These are phyloP conservation scores for Larix sibirica DNA, from an alignment of 83 land plant species.

Conservation along the genomic window DNA sequence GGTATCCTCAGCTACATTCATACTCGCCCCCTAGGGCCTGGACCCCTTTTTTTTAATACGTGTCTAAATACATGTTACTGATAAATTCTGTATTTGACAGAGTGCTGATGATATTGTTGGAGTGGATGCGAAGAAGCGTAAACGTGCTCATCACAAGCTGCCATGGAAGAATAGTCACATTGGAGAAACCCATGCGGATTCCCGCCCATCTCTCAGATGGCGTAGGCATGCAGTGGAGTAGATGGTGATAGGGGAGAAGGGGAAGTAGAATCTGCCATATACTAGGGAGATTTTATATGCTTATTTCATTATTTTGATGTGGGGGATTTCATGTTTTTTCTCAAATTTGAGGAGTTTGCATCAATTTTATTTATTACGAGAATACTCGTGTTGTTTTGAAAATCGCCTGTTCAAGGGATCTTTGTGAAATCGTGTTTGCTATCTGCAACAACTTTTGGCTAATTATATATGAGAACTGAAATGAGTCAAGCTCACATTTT, in stretches of 20 bases:
- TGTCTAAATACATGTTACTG: neutral
- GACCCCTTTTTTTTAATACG: neutral
- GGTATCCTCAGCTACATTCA: constrained; percentile 14
- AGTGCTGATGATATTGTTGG: constrained; percentile 28
- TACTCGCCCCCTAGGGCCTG: neutral
- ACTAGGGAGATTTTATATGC: neutral
- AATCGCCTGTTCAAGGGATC: no score
- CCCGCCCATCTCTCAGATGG: neutral
- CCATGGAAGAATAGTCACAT: constrained; percentile 27
- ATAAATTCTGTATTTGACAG: neutral
- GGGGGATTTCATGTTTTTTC: neutral
- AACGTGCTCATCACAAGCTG: constrained; percentile 44
- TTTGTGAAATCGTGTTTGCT: no score
- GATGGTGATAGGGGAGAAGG: neutral
- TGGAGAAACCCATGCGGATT: neutral
- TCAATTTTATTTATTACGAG: no score
- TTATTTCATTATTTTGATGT: neutral
- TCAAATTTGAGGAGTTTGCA: no score
- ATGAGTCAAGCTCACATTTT: no score
- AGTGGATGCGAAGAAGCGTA: constrained; percentile 37
- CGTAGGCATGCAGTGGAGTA: neutral
- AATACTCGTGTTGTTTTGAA: no score
- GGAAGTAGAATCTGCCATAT: neutral
- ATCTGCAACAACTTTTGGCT: no score
- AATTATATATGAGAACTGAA: no score